phyloP scores from a whole-genome alignment of 306 rosid genomes.

The Cyamopsis tetragonoloba region DNA sequence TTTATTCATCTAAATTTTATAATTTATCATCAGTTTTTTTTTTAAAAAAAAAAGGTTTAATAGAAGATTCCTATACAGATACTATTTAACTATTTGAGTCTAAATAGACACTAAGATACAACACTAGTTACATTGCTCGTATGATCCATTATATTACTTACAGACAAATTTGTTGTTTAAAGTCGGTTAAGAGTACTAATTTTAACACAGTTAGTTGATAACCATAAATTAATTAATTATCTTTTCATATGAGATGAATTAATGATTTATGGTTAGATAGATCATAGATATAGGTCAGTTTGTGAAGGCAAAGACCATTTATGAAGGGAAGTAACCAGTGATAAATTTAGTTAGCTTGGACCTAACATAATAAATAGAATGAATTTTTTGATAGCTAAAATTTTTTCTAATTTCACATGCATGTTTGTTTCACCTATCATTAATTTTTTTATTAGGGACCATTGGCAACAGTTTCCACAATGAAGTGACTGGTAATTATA shows the following conservation, averaged over 20 bases:
- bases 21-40: too few relatives aligned
- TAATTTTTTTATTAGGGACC: constrained; percentile 35
- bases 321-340: constrained; percentile 52
- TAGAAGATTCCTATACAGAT: too few relatives aligned
- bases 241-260: background rate
- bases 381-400: constrained; percentile 27
- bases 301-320: constrained; percentile 45
- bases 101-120: too few relatives aligned
- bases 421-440: constrained; percentile 33
- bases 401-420: constrained; percentile 26
- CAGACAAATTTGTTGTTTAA: background rate
- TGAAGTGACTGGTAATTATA: constrained; percentile 22
- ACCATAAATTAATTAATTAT: background rate
- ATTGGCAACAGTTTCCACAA: constrained; percentile 19
- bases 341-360: constrained; percentile 48
- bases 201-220: background rate
- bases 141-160: too few relatives aligned
- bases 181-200: constrained; percentile 10
- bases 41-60: too few relatives aligned
- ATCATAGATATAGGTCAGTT: constrained; percentile 27
- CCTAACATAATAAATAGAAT: constrained; percentile 61
- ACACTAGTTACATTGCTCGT: too few relatives aligned
- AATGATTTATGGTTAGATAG: constrained; percentile 15
- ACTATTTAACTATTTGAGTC: too few relatives aligned
- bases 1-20: too few relatives aligned